phyloP scores from a whole-genome alignment of 2,329 filamentous ascomycete species.

The Xylaria hypoxylon region DNA sequence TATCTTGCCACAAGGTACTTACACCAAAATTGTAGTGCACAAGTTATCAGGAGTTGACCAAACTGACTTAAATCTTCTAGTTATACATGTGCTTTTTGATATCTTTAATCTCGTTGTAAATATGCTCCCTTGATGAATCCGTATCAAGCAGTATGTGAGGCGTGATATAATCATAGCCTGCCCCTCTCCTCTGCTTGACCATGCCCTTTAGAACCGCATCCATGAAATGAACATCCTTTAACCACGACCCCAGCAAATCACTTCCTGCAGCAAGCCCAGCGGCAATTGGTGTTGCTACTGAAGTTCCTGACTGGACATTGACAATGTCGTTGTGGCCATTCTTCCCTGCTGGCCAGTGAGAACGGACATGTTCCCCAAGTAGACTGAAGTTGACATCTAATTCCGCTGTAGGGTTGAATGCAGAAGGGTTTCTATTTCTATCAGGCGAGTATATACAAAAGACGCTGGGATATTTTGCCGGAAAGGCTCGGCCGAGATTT shows the following conservation, averaged over 20 bases:
- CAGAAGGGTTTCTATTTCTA: conserved; percentile 13
- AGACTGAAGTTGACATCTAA: conserved; percentile 14
- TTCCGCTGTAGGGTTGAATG: conserved; percentile 20
- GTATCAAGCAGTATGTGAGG: conserved; percentile 17
- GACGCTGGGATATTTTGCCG: conserved; percentile 16
- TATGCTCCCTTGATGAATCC: background rate
- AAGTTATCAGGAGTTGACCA: no score
- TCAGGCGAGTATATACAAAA: conserved; percentile 24
- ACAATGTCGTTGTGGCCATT: background rate
- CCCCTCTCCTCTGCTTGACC: conserved; percentile 14
- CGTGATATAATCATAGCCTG: conserved; percentile 24
- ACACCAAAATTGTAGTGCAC: no score
- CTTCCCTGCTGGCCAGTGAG: conserved; percentile 8
- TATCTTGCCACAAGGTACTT: no score
- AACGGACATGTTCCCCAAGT: conserved; percentile 15
- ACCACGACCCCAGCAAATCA: conserved; percentile 11
- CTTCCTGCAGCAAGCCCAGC: conserved; percentile 7
- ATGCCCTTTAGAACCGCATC: conserved; percentile 17
- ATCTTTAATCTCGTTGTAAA: conserved; percentile 18
- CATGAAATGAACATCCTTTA: conserved; percentile 17
- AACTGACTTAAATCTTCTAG: background rate
- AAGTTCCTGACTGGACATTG: conserved; percentile 13
- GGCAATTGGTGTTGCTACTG: conserved; percentile 22
- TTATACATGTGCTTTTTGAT: conserved; percentile 22
- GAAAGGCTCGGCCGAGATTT: conserved; percentile 10